Evolutionary conservation across 2,329 filamentous ascomycete species (phyloP), one percentile per base, ranked within the genome.

Genomic region (Talaromyces sp.): DNA sequence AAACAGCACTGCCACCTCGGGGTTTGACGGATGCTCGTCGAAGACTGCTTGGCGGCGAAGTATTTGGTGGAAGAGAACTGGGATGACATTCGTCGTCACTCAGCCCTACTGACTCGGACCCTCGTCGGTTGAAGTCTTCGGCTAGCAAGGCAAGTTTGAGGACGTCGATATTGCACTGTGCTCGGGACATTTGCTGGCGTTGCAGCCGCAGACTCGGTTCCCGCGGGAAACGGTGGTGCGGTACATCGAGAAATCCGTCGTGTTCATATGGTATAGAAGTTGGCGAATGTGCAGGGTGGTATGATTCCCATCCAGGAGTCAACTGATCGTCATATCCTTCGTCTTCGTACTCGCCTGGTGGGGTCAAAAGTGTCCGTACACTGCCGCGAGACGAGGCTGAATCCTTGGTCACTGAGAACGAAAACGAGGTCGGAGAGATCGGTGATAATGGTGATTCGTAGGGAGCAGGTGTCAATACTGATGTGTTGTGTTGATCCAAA

Each of bases 291-390:
- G 63, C 1, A 64, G 78, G 67, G 85, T 87, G 62, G 90, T 88
- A 64, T 82, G 87, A 68, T 81, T 86, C 68, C 83, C 93, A 63
- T 76, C 80, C 57, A 5, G 58, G 33, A 42, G 35, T 25, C 5
- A 79, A 79, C 55, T 86, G 89, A 72, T 80, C 80, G 65, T 67
- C 69, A 33, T 68, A 70, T 46, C 71, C 69, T 42, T 75, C 72
- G n/a, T 75, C 73, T 52, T 76, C 73, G n/a, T 72, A 72, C 64
- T 76, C 75, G 21, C 75, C 74, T 6, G 75, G 74, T 3, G 74
- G 73, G 1, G 75, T 77, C 21, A 77, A 67, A 63, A 76, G 67
- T 48, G 73, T 62, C 16, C 74, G 25, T 68, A 70, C 16, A 68
- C 67, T 48, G 42, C 61, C 48, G 18, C 56, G 33, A 40, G 63